A percentile compares a stretch with the other conserved stretches of the same genome.
phyloP scores from a whole-genome alignment of 176 grass and related monocot species.

The Oryza australiensis region DNA sequence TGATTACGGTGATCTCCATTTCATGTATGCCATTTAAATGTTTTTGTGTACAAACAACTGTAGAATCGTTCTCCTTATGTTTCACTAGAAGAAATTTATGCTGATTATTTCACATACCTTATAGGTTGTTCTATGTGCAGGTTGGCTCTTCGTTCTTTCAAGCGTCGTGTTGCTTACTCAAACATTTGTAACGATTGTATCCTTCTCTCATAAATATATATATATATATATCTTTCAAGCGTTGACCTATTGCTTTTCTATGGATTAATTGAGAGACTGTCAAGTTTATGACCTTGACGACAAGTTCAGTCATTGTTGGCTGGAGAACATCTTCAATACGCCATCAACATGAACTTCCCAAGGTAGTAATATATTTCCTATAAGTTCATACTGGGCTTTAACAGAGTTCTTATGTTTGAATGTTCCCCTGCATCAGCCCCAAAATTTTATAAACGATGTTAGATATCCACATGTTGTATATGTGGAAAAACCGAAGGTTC shows the following conservation, averaged over 20 bases:
- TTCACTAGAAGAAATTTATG: background rate
- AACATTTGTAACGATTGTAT: constrained; percentile 93
- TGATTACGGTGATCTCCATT: constrained; percentile 63
- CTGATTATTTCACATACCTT: constrained; percentile 21
- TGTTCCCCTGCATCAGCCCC: constrained; percentile 50
- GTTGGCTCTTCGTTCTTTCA: constrained; percentile 87
- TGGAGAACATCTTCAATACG: constrained; percentile 90
- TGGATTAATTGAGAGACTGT: constrained; percentile 25
- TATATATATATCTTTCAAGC: too few species aligned
- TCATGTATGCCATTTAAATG: constrained; percentile 65
- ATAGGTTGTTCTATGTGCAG: constrained; percentile 51
- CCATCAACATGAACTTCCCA: constrained; percentile 72
- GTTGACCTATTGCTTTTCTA: background rate
- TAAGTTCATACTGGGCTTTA: background rate
- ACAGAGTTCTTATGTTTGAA: constrained; percentile 37
- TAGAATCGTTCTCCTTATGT: constrained; percentile 17
- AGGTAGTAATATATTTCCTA: constrained; percentile 60
- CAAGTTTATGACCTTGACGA: constrained; percentile 49
- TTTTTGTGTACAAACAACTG: constrained; percentile 3
- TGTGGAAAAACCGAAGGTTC: constrained; percentile 54
- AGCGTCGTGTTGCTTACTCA: constrained; percentile 72
- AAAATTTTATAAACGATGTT: constrained; percentile 56
- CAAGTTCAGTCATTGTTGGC: constrained; percentile 79
- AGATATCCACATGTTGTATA: constrained; percentile 83
- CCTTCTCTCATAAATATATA: constrained; percentile 46